Evolutionary conservation across 2,329 filamentous ascomycete species (phyloP).

Genomic region (Epichloe brachyelytri): DNA sequence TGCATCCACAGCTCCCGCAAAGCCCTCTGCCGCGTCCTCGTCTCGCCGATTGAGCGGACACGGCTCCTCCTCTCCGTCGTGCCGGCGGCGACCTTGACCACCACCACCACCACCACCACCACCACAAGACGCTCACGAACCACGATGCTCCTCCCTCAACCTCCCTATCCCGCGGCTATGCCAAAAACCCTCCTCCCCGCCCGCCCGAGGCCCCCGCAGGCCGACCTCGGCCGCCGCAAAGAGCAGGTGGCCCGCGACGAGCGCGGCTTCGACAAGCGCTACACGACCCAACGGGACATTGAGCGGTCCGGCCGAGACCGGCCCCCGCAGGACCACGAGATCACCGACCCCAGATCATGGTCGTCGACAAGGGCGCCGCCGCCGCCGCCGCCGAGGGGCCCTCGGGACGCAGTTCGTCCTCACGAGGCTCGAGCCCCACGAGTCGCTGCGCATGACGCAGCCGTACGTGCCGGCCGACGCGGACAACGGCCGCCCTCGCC

Average conservation of each 20-base stretch:
- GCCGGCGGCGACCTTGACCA: not conserved
- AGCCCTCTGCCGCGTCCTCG: constrained; percentile 34
- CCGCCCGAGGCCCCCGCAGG: not conserved
- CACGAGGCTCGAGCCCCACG: constrained; percentile 18
- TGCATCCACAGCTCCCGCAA: constrained; percentile 32
- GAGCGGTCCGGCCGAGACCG: constrained; percentile 23
- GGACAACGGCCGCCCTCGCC: constrained; percentile 10
- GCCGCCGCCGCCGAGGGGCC: constrained; percentile 22
- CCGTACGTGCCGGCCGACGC: constrained; percentile 22
- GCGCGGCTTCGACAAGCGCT: constrained; percentile 20
- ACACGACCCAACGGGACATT: constrained; percentile 21
- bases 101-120: no score
- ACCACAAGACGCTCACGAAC: not conserved
- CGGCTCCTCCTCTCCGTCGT: not conserved
- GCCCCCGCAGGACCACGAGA: constrained; percentile 31
- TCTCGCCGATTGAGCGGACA: constrained; percentile 13
- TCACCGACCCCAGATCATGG: constrained; percentile 29
- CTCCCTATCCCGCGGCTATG: not conserved
- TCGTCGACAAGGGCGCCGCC: constrained; percentile 26
- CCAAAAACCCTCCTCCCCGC: not conserved
- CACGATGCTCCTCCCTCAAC: not conserved
- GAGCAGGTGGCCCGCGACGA: constrained; percentile 10
- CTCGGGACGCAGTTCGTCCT: constrained; percentile 28
- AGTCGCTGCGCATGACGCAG: constrained; percentile 29
- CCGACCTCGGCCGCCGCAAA: not conserved